Evolutionary conservation across 306 rosid species (phyloP).

Genomic region (Inga oerstediana): DNA sequence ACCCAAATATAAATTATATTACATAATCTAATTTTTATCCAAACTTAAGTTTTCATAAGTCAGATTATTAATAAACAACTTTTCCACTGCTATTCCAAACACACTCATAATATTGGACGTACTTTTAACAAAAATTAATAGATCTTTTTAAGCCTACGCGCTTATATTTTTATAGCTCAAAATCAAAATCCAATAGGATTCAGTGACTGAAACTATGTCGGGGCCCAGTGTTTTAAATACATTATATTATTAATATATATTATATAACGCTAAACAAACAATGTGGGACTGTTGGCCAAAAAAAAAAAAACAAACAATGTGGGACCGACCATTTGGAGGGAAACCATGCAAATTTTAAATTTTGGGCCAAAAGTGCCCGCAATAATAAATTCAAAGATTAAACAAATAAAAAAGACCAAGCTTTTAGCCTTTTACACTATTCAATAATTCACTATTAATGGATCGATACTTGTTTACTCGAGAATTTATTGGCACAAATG

Average conservation of each 20-base stretch:
- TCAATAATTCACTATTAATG: neutral
- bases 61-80: too few relatives aligned
- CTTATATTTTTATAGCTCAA: neutral
- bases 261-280: neutral
- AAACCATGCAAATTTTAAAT: neutral
- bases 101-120: too few relatives aligned
- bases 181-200: neutral
- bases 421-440: neutral
- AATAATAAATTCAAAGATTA: neutral
- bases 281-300: too few relatives aligned
- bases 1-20: too few relatives aligned
- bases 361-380: neutral
- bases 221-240: neutral
- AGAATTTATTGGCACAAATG: neutral
- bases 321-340: conserved; percentile 13
- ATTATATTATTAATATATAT: neutral
- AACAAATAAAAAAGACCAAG: neutral
- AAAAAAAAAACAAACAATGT: neutral
- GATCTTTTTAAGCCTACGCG: too few relatives aligned
- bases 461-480: neutral
- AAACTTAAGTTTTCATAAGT: too few relatives aligned
- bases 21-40: too few relatives aligned
- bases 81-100: too few relatives aligned
- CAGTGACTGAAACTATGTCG: neutral
- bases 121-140: too few relatives aligned